Conservation (phyloP, 2,329 filamentous ascomycete species). For the Phialophora macrospora region DNA sequence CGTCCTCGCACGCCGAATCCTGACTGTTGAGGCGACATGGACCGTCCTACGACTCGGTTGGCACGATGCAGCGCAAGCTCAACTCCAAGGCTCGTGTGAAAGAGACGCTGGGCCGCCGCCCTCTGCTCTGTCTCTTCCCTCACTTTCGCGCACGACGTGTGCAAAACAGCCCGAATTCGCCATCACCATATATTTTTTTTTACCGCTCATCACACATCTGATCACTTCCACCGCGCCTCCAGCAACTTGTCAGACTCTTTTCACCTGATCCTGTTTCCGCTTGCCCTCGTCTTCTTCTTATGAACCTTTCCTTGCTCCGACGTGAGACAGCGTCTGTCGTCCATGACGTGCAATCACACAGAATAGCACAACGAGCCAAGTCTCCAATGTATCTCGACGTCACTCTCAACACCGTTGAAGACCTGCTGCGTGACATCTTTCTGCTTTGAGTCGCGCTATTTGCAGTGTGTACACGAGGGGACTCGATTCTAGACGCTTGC, state of each 20-base stretch:
- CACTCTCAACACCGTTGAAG: conserved; percentile 30
- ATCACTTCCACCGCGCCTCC: conserved; percentile 30
- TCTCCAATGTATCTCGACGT: conserved; percentile 38
- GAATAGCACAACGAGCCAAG: conserved; percentile 32
- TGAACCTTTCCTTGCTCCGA: conserved; percentile 26
- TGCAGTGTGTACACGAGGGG: conserved; percentile 26
- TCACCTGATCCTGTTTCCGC: conserved; percentile 9
- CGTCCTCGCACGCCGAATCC: conserved; percentile 23
- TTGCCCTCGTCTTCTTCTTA: conserved; percentile 20
- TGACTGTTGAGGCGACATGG: conserved; percentile 34
- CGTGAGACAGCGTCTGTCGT: conserved; percentile 37
- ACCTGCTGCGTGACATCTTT: conserved; percentile 34
- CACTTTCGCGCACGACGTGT: conserved; percentile 3
- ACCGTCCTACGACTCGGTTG: conserved; percentile 17
- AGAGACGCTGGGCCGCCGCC: conserved; percentile 21
- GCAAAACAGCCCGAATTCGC: conserved; percentile 15
- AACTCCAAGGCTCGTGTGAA: conserved; percentile 9
- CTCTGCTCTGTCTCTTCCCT: conserved; percentile 13
- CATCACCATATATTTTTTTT: conserved; percentile 22
- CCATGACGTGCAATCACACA: conserved; percentile 31
- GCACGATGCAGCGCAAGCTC: conserved; percentile 29
- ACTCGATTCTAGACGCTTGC: conserved; percentile 17
- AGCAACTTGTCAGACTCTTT: conserved; percentile 17
- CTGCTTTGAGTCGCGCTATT: conserved; percentile 25
- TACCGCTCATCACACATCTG: conserved; percentile 27